Evolutionary conservation across 1,284 basidiomycete genomes (phyloP).

Genomic region (Cystobasidium slooffiae): DNA sequence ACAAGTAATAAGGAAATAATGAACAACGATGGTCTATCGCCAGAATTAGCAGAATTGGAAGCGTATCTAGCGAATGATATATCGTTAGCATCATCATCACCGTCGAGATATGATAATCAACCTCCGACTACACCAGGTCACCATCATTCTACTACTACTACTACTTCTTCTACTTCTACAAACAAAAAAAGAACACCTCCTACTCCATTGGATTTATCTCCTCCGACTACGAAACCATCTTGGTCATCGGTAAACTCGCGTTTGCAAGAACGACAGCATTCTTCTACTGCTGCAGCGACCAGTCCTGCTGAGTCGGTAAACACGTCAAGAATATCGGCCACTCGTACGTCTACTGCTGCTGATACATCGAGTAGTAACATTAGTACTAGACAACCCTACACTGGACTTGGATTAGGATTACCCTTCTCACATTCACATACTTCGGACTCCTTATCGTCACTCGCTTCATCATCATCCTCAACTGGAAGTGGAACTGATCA

Average conservation of each 20-base stretch:
- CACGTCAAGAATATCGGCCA: neutral
- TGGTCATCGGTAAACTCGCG: neutral
- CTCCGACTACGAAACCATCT: neutral
- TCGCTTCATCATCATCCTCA: slow-evolving; percentile 26
- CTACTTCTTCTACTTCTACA: neutral
- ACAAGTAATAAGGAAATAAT: neutral
- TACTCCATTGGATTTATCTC: slow-evolving; percentile 16
- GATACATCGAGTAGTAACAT: neutral
- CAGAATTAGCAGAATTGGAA: slow-evolving; percentile 29
- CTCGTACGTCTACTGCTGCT: neutral
- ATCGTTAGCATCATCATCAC: neutral
- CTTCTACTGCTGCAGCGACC: neutral
- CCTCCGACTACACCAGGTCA: slow-evolving; percentile 10
- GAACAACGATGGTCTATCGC: slow-evolving; percentile 17
- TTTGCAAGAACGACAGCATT: neutral
- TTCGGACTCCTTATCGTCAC: slow-evolving; percentile 44
- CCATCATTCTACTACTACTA: neutral
- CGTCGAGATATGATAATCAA: neutral
- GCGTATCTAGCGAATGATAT: slow-evolving; percentile 1
- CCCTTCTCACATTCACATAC: slow-evolving; percentile 49
- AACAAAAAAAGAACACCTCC: neutral
- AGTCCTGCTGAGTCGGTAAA: neutral
- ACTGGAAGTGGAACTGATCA: slow-evolving; percentile 39
- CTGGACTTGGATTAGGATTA: slow-evolving; percentile 48
- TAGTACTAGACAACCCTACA: slow-evolving; percentile 27